Conservation (phyloP, 495 filamentous ascomycete species). For the Penicillium arizonense region DNA sequence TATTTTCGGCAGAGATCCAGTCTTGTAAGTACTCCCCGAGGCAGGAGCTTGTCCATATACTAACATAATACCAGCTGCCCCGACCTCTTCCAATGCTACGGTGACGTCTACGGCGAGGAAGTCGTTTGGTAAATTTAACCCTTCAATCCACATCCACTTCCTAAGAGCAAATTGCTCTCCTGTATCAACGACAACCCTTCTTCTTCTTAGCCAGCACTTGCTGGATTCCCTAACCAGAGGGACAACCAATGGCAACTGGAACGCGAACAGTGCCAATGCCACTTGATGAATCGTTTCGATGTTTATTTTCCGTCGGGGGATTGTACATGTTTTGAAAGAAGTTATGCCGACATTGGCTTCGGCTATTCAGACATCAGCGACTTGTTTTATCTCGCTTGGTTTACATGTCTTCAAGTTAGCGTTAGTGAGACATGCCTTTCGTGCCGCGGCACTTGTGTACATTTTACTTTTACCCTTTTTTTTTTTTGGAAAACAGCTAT, state of each 20-base stretch:
- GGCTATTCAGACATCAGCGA: background rate
- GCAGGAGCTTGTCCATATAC: background rate
- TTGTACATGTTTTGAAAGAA: conserved; percentile 2
- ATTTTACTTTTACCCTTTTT: background rate
- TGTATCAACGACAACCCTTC: background rate
- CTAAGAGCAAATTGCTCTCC: background rate
- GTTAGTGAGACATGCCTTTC: background rate
- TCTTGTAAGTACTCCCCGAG: conserved; percentile 37
- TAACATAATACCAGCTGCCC: conserved; percentile 40
- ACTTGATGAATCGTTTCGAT: conserved; percentile 11
- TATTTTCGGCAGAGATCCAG: conserved; percentile 51
- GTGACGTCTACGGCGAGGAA: conserved; percentile 44
- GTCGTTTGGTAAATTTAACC: conserved; percentile 9
- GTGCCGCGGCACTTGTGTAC: conserved; percentile 5
- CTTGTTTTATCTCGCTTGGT: background rate
- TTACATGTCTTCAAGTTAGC: background rate
- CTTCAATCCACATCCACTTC: background rate
- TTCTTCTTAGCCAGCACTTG: background rate
- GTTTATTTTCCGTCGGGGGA: background rate
- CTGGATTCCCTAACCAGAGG: background rate
- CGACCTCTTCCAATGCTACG: conserved; percentile 44
- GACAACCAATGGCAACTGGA: conserved; percentile 1
- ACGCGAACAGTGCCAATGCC: conserved; percentile 4
- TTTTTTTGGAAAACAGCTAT: background rate
- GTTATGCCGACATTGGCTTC: background rate